Evolutionary conservation across 148 eudicot genomes (phyloP).

Genomic region (Pouteria glomerata): DNA sequence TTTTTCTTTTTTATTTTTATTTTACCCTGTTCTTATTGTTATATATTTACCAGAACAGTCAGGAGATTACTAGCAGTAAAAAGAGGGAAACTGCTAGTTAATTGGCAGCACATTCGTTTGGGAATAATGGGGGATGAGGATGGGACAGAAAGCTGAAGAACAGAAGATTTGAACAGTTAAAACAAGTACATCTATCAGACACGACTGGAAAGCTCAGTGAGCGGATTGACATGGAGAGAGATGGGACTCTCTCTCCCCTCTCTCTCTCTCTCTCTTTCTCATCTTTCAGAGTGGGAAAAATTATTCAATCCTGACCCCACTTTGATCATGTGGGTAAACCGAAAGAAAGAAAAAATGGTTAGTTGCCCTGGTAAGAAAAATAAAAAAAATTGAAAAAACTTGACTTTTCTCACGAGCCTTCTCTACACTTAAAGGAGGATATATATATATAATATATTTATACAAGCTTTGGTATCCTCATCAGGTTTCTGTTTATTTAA

Average conservation of each 20-base stretch:
- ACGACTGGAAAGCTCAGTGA: conserved; percentile 32
- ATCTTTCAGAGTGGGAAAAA: conserved; percentile 13
- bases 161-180: conserved; percentile 43
- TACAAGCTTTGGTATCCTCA: too few relatives aligned
- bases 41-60: conserved; percentile 10
- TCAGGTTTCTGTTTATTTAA: too few relatives aligned
- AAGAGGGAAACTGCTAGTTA: conserved; percentile 14
- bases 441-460: too few relatives aligned
- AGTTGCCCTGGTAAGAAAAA: not conserved
- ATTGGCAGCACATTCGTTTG: conserved; percentile 23
- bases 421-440: too few relatives aligned
- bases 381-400: not conserved
- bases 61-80: conserved; percentile 9
- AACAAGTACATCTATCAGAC: conserved; percentile 24
- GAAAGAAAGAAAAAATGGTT: not conserved
- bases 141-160: conserved; percentile 59
- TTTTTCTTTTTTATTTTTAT: not conserved
- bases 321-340: too few relatives aligned
- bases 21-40: not conserved
- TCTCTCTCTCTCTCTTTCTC: conserved; percentile 1
- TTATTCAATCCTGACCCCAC: conserved; percentile 1
- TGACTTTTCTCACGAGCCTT: too few relatives aligned
- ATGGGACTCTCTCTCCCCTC: conserved; percentile 9
- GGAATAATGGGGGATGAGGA: conserved; percentile 29
- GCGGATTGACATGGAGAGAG: conserved; percentile 12